Evolutionary conservation across 2,329 filamentous ascomycete genomes (phyloP).

Genomic region (Penicillium psychrosexuale): DNA sequence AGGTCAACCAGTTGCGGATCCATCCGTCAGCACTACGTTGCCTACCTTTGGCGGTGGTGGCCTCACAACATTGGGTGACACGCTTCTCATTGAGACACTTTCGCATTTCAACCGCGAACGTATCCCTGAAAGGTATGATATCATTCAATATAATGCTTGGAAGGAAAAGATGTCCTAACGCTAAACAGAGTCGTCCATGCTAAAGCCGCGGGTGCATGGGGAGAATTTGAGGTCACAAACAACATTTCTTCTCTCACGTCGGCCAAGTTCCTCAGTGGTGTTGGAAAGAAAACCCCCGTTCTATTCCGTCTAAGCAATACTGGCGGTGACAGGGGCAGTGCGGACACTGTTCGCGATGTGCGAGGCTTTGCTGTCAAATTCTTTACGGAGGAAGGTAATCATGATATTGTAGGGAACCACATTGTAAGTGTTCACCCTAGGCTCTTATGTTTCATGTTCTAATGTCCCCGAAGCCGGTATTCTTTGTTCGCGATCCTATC

Average conservation of each 20-base stretch:
- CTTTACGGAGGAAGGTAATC: conserved; percentile 52
- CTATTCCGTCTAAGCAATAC: conserved; percentile 51
- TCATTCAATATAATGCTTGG: too few relatives aligned
- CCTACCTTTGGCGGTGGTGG: conserved; percentile 33
- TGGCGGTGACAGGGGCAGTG: conserved; percentile 46
- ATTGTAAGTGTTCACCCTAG: conserved; percentile 9
- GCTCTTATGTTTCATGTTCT: background rate
- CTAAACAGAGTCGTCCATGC: conserved; percentile 53
- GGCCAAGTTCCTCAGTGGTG: conserved; percentile 52
- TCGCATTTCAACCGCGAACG: conserved; percentile 61
- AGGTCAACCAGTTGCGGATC: conserved; percentile 29
- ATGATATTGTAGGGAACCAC: conserved; percentile 26
- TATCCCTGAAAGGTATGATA: conserved; percentile 53
- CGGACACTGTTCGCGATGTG: conserved; percentile 51
- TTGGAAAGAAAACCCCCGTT: conserved; percentile 55
- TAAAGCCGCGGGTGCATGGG: conserved; percentile 57
- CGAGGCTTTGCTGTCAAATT: conserved; percentile 53
- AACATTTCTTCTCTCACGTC: conserved; percentile 54
- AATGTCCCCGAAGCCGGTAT: conserved; percentile 34
- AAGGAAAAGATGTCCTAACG: background rate
- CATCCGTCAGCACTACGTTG: conserved; percentile 22
- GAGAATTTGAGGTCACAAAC: conserved; percentile 60
- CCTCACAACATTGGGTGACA: conserved; percentile 53
- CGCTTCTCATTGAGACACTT: conserved; percentile 60
- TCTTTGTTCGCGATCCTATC: conserved; percentile 46